Percentiles rank a stretch among this genome's conserved stretches.
Conservation (phyloP, 2,329 filamentous ascomycete species). For the Emergomyces pasteurianus region DNA sequence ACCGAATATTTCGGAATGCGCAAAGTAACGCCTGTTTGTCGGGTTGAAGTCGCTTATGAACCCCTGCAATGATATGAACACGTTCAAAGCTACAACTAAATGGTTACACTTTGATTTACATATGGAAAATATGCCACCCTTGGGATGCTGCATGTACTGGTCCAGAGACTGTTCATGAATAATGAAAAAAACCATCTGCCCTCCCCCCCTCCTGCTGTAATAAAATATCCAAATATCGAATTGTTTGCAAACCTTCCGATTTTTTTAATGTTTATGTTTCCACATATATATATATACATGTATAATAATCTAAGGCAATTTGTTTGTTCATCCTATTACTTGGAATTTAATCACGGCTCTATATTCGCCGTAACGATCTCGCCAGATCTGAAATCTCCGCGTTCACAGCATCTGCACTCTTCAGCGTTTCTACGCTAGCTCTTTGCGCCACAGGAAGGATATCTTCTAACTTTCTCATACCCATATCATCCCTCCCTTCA, state of each 20-base stretch:
- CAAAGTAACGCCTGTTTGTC: background rate
- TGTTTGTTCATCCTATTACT: background rate
- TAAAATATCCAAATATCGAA: background rate
- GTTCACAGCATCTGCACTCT: conserved; percentile 58
- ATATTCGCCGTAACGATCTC: conserved; percentile 2
- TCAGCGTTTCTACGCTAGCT: conserved; percentile 68
- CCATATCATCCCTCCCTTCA: conserved; percentile 25
- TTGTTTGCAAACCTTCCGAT: background rate
- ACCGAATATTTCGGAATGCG: background rate
- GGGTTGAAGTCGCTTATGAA: background rate
- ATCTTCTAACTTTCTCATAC: conserved; percentile 40
- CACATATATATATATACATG: background rate
- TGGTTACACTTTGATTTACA: background rate
- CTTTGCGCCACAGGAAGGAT: conserved; percentile 70
- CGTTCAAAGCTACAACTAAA: background rate
- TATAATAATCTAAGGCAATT: background rate
- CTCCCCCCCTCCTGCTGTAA: background rate
- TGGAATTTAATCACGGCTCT: background rate
- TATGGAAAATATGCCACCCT: background rate
- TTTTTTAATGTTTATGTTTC: background rate
- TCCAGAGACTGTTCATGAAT: background rate
- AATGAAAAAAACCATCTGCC: no score
- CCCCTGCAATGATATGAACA: background rate
- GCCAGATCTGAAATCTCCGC: conserved; percentile 18
- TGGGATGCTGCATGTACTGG: background rate